These are phyloP conservation scores for Amanita molliuscula DNA, from an alignment of 768 basidiomycete genomes.

Conservation along the genomic window DNA sequence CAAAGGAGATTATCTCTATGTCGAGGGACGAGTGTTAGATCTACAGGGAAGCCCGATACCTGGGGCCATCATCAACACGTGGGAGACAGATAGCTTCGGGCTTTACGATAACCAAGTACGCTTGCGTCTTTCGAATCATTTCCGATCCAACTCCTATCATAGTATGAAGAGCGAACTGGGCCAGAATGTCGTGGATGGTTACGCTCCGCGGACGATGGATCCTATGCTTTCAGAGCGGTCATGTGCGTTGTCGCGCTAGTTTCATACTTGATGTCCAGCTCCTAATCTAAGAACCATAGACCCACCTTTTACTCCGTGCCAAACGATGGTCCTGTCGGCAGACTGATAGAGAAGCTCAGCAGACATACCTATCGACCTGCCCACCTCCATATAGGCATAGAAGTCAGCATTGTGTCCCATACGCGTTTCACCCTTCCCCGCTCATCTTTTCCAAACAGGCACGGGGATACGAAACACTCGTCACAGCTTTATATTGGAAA, in stretches of 20 bases:
- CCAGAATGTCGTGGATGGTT: constrained; percentile 73
- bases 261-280: not conserved
- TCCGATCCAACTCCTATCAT: constrained; percentile 18
- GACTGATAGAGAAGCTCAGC: constrained; percentile 40
- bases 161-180: constrained; percentile 43
- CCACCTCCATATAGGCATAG: constrained; percentile 67
- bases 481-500: constrained; percentile 67
- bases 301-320: constrained; percentile 69
- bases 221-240: constrained; percentile 61
- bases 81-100: constrained; percentile 67
- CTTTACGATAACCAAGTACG: constrained; percentile 27
- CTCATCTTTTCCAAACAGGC: constrained; percentile 30
- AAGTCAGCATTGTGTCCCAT: constrained; percentile 23
- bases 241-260: constrained; percentile 25
- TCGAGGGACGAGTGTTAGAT: constrained; percentile 60
- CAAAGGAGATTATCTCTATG: constrained; percentile 77
- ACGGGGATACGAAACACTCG: constrained; percentile 60
- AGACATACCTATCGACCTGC: constrained; percentile 73
- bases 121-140: not conserved
- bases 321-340: constrained; percentile 67
- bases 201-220: constrained; percentile 47
- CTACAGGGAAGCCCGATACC: constrained; percentile 57
- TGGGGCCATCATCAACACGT: constrained; percentile 66
- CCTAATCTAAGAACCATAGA: constrained; percentile 13
- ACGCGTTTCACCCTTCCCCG: not conserved